Evolutionary conservation across 306 rosid species (phyloP).

Genomic region (Begonia loranthoides): DNA sequence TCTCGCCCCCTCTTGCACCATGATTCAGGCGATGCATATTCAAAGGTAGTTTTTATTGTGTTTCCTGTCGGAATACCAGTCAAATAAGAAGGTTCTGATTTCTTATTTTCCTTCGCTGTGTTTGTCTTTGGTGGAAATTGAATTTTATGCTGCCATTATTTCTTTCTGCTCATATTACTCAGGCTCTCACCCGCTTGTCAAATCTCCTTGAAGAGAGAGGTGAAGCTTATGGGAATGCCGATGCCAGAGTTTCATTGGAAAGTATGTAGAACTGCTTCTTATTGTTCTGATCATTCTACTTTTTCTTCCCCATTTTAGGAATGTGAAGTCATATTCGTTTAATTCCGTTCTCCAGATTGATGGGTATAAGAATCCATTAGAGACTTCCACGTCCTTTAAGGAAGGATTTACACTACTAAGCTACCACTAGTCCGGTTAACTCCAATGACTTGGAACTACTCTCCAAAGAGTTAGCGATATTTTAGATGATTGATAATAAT

Average conservation of each 20-base stretch:
- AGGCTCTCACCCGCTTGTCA: slow-evolving; percentile 65
- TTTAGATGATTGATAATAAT: no score
- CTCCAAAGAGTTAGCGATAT: no score
- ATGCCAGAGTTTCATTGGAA: slow-evolving; percentile 69
- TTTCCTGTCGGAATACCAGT: slow-evolving; percentile 3
- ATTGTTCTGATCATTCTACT: background rate
- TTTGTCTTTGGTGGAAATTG: no score
- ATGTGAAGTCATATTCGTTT: background rate
- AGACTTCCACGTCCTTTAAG: no score
- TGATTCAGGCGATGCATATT: slow-evolving; percentile 65
- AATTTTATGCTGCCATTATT: background rate
- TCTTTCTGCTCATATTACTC: slow-evolving; percentile 16
- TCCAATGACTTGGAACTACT: no score
- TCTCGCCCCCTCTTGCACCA: slow-evolving; percentile 87
- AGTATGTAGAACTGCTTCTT: slow-evolving; percentile 28
- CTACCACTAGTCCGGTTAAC: no score
- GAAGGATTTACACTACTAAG: no score
- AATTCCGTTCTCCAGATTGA: background rate
- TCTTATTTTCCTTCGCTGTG: background rate
- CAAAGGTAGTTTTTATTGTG: slow-evolving; percentile 36
- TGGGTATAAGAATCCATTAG: no score
- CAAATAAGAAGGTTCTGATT: background rate
- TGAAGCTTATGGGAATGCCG: slow-evolving; percentile 69
- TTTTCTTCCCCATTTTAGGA: background rate
- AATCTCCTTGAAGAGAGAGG: slow-evolving; percentile 65